Percentiles rank a stretch among this genome's conserved stretches.
phyloP scores from a whole-genome alignment of 371 early-diverging fungal species.

The Mucor lusitanicus region DNA sequence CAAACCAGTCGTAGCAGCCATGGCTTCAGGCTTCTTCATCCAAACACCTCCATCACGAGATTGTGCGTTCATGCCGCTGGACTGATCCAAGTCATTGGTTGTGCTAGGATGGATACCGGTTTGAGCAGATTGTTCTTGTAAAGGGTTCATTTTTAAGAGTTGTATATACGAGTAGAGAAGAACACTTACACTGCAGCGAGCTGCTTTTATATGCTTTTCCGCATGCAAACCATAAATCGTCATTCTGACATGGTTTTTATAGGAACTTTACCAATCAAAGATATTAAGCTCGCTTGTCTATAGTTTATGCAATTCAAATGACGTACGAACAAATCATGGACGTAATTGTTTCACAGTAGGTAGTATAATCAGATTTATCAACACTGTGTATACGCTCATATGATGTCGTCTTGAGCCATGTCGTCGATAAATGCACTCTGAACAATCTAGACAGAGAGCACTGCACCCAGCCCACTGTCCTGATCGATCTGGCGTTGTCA shows the following conservation, averaged over 20 bases:
- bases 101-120: slow-evolving; percentile 3
- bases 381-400: no score
- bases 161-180: not conserved
- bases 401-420: no score
- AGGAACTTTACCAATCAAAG: slow-evolving; percentile 1
- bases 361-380: not conserved
- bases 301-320: not conserved
- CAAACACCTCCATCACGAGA: not conserved
- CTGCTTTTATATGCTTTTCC: not conserved
- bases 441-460: no score
- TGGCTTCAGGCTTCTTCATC: not conserved
- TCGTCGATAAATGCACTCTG: no score
- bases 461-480: not conserved
- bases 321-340: not conserved
- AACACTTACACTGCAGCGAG: not conserved
- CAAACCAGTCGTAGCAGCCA: not conserved
- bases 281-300: not conserved
- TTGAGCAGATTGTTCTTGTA: not conserved
- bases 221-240: not conserved
- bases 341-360: not conserved
- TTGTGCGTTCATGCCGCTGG: not conserved
- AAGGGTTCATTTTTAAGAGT: not conserved
- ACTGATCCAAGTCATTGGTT: not conserved
- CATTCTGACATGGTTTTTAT: not conserved
- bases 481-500: not conserved